Evolutionary conservation across 306 rosid genomes (phyloP).

Genomic region (Fragaria iinumae): DNA sequence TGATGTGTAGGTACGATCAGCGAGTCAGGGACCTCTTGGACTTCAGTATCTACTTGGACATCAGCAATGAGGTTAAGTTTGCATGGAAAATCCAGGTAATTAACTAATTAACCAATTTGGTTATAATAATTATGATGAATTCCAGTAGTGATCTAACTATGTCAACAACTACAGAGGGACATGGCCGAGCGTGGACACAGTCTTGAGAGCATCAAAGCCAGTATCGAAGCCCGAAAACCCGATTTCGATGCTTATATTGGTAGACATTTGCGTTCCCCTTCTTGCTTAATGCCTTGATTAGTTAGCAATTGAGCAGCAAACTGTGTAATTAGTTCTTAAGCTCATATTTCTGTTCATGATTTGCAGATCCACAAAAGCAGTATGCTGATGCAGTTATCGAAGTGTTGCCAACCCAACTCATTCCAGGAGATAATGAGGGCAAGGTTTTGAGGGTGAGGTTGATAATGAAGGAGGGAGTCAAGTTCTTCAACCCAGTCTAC

Average conservation of each 20-base stretch:
- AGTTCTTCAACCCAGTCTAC: conserved; percentile 82
- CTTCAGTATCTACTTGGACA: conserved; percentile 96
- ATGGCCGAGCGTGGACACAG: conserved; percentile 99
- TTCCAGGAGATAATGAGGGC: conserved; percentile 91
- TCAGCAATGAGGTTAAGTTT: conserved; percentile 96
- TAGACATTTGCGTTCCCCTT: conserved; percentile 19
- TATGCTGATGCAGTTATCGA: conserved; percentile 97
- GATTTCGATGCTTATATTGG: conserved; percentile 96
- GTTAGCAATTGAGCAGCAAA: neutral
- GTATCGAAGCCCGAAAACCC: conserved; percentile 95
- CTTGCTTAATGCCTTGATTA: neutral
- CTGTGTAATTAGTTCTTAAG: neutral
- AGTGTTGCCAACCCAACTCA: conserved; percentile 83
- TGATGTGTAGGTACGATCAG: conserved; percentile 63
- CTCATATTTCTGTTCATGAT: neutral
- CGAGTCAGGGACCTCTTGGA: conserved; percentile 93
- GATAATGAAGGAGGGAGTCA: conserved; percentile 91
- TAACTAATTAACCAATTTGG: neutral
- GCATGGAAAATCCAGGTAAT: conserved; percentile 99
- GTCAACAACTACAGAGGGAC: conserved; percentile 65
- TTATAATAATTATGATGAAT: neutral
- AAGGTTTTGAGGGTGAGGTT: conserved; percentile 85
- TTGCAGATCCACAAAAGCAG: conserved; percentile 93
- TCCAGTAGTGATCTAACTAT: conserved; percentile 14
- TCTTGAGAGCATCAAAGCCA: conserved; percentile 99